Conservation (phyloP, 129 eudicot species). For the Gnaphalium uliginosum region DNA sequence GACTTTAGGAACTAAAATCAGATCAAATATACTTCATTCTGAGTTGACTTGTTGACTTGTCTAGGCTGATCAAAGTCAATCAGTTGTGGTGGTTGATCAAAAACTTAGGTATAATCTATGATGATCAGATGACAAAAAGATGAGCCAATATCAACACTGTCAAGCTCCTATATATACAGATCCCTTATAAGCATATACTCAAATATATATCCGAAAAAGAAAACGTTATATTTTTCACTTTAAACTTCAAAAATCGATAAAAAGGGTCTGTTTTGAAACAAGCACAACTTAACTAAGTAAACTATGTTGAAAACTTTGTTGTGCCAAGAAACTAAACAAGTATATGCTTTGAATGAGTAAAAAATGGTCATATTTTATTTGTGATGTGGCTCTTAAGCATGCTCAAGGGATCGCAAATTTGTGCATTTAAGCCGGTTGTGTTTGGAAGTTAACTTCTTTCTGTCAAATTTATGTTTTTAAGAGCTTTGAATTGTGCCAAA, state of each 20-base stretch:
- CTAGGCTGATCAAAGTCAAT: constrained; percentile 6
- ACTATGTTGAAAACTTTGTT: not conserved
- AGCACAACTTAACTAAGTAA: not conserved
- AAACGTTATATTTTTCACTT: constrained; percentile 8
- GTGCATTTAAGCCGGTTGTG: constrained; percentile 21
- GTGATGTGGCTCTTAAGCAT: constrained; percentile 40
- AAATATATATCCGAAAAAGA: constrained; percentile 7
- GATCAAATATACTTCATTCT: constrained; percentile 24
- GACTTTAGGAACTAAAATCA: not conserved
- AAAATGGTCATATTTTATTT: constrained; percentile 9
- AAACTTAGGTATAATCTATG: not conserved
- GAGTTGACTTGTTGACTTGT: not conserved
- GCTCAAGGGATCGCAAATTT: constrained; percentile 36
- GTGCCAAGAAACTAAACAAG: not conserved
- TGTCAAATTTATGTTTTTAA: constrained; percentile 7
- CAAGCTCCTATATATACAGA: constrained; percentile 22
- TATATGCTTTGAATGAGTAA: constrained; percentile 25
- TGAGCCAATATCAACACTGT: constrained; percentile 11
- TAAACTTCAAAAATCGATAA: not conserved
- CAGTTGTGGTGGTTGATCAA: not conserved
- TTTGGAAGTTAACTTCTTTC: constrained; percentile 32
- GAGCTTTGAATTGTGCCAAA: no score
- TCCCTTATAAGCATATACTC: constrained; percentile 7
- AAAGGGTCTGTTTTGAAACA: not conserved
- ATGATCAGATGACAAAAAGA: constrained; percentile 12